Evolutionary conservation across 371 early-diverging fungal genomes (phyloP).

Genomic region (Haplosporangium sp.): DNA sequence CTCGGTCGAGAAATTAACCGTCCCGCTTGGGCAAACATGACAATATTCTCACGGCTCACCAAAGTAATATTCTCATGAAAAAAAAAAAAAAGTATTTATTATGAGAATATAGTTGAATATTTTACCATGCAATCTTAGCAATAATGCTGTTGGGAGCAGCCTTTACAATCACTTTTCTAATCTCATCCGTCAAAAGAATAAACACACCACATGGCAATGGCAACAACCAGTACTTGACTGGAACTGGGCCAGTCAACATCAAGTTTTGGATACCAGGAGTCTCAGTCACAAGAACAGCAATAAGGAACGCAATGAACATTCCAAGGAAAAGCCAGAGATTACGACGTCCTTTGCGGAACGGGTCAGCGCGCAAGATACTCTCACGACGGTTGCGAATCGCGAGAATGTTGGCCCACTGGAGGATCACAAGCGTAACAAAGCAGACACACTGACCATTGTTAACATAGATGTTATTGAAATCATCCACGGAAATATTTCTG

Average conservation of each 20-base stretch:
- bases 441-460: conserved; percentile 71
- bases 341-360: conserved; percentile 60
- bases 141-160: conserved; percentile 57
- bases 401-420: conserved; percentile 72
- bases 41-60: too few relatives aligned
- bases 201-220: conserved; percentile 71
- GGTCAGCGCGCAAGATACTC: conserved; percentile 71
- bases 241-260: conserved; percentile 75
- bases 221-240: conserved; percentile 77
- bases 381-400: conserved; percentile 70
- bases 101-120: background rate
- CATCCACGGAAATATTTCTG: conserved; percentile 59
- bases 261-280: conserved; percentile 66
- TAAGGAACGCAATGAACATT: conserved; percentile 57
- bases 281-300: conserved; percentile 72
- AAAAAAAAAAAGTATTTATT: too few relatives aligned
- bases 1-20: background rate
- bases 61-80: too few relatives aligned
- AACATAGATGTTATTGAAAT: conserved; percentile 58
- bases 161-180: conserved; percentile 64
- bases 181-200: conserved; percentile 68
- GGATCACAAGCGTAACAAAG: conserved; percentile 74
- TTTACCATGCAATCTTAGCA: conserved; percentile 63
- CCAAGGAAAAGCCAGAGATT: conserved; percentile 66
- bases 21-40: background rate